phyloP scores from a whole-genome alignment of 352 stramenopile species.

The Plasmopara muralis region DNA sequence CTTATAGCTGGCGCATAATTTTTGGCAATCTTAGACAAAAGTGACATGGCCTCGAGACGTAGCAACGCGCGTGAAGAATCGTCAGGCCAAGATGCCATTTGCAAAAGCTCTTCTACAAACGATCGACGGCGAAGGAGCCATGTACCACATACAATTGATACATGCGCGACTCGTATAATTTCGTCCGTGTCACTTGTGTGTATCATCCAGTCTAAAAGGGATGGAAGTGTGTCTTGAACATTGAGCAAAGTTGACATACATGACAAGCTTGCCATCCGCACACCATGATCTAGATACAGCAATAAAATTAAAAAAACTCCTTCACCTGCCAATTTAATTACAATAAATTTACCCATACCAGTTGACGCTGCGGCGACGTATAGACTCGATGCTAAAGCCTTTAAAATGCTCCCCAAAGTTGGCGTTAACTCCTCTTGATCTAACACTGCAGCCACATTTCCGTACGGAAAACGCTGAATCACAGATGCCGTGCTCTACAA shows the following conservation, averaged over 20 bases:
- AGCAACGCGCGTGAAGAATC: constrained; percentile 46
- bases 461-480: constrained; percentile 75
- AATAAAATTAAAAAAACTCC: background rate
- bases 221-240: constrained; percentile 52
- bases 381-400: constrained; percentile 60
- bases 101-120: constrained; percentile 73
- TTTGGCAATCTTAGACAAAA: constrained; percentile 80
- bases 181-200: constrained; percentile 37
- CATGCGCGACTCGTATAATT: constrained; percentile 45
- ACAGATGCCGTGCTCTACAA: constrained; percentile 56
- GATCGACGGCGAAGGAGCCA: constrained; percentile 44
- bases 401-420: constrained; percentile 53
- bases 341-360: constrained; percentile 23
- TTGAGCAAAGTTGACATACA: constrained; percentile 76
- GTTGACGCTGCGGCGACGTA: constrained; percentile 50
- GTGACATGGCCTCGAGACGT: constrained; percentile 74
- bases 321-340: too few relatives aligned
- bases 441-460: constrained; percentile 43
- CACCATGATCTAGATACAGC: constrained; percentile 49
- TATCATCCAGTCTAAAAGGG: constrained; percentile 70
- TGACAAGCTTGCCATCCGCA: constrained; percentile 71
- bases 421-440: constrained; percentile 48
- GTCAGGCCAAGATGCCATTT: constrained; percentile 54
- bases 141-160: constrained; percentile 61
- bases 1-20: constrained; percentile 77